Conservation (phyloP, 2,329 filamentous ascomycete genomes). For the Ophiocordyceps camponoti-leonardi region DNA sequence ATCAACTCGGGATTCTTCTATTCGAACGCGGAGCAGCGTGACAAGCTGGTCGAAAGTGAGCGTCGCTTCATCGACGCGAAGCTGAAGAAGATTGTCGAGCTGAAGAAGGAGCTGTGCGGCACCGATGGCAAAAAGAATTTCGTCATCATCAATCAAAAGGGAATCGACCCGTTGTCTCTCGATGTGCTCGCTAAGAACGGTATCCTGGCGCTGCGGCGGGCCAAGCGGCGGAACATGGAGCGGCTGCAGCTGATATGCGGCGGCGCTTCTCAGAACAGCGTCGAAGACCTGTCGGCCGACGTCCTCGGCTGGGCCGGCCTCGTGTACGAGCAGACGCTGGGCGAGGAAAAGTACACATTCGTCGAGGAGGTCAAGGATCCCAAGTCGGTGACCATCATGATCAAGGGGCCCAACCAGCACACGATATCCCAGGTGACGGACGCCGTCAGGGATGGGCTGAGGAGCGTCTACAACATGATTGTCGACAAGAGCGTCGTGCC, state of each 20-base stretch:
- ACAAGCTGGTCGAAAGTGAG: slow-evolving; percentile 96
- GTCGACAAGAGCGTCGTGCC: slow-evolving; percentile 94
- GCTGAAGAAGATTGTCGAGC: slow-evolving; percentile 88
- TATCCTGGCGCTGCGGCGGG: slow-evolving; percentile 82
- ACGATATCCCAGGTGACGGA: slow-evolving; percentile 96
- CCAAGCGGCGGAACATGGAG: slow-evolving; percentile 99
- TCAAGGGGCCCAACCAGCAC: slow-evolving; percentile 95
- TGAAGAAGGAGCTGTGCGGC: slow-evolving; percentile 96
- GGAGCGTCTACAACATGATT: slow-evolving; percentile 98
- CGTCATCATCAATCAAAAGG: slow-evolving; percentile 98
- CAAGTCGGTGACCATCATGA: slow-evolving; percentile 92
- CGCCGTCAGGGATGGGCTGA: slow-evolving; percentile 82
- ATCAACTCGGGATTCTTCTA: slow-evolving; percentile 99
- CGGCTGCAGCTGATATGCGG: slow-evolving; percentile 88
- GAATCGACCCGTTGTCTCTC: slow-evolving; percentile 88
- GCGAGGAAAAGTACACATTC: slow-evolving; percentile 98
- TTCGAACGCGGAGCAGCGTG: slow-evolving; percentile 86
- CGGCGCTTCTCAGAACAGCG: slow-evolving; percentile 83
- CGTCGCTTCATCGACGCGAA: slow-evolving; percentile 91
- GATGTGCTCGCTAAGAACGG: slow-evolving; percentile 97
- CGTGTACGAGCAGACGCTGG: slow-evolving; percentile 93
- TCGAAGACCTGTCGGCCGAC: slow-evolving; percentile 78
- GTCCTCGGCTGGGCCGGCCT: slow-evolving; percentile 88
- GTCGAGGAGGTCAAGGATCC: slow-evolving; percentile 97
- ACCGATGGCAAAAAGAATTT: slow-evolving; percentile 88